phyloP scores from a whole-genome alignment of 2,329 filamentous ascomycete species.

The Ceratocystiopsis brevicomis region DNA sequence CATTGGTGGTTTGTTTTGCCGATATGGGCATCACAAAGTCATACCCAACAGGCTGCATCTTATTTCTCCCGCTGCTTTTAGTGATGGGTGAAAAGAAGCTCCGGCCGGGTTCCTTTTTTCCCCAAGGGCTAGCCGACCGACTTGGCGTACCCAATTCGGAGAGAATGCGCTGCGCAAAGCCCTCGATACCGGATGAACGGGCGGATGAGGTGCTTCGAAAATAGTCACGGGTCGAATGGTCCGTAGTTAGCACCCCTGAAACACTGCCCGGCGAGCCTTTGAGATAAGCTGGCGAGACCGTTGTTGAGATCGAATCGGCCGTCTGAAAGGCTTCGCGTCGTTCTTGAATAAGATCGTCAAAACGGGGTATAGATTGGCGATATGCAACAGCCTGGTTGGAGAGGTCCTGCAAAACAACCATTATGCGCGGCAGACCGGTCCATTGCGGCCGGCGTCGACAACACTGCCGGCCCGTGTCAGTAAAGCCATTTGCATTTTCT shows the following conservation, averaged over 20 bases:
- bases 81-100: neutral
- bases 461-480: no score
- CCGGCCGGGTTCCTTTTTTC: constrained; percentile 24
- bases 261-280: no score
- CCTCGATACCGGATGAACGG: constrained; percentile 36
- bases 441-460: constrained; percentile 25
- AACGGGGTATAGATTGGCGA: constrained; percentile 46
- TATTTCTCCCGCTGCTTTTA: neutral
- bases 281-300: neutral
- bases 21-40: constrained; percentile 14
- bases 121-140: constrained; percentile 29
- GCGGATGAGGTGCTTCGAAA: constrained; percentile 14
- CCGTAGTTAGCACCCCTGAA: no score
- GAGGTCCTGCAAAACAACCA: constrained; percentile 38
- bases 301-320: constrained; percentile 21
- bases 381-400: constrained; percentile 44
- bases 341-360: constrained; percentile 51
- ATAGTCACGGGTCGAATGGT: no score
- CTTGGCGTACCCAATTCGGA: constrained; percentile 38
- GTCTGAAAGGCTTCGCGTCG: constrained; percentile 45
- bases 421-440: constrained; percentile 32
- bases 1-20: no score
- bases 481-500: no score
- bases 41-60: constrained; percentile 10
- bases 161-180: constrained; percentile 42